These are phyloP conservation scores for Mallotus repandus DNA, from an alignment of 441 rosid genomes.

Conservation along the genomic window DNA sequence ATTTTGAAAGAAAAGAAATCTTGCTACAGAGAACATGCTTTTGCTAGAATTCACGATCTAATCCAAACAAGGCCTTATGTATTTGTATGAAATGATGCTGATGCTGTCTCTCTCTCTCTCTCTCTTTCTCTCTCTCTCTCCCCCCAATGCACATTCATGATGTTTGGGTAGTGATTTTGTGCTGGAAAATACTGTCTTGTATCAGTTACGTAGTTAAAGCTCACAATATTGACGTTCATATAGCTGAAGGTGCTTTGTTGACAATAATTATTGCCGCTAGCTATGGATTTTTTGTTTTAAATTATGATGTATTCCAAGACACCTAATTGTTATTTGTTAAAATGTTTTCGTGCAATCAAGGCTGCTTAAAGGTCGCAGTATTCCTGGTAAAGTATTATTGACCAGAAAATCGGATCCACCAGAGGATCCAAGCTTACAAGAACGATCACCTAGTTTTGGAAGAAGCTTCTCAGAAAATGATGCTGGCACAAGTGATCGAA, in stretches of 20 bases:
- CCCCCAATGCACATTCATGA: too few species aligned
- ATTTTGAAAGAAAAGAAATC: not conserved
- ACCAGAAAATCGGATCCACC: constrained; percentile 72
- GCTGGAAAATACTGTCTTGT: not conserved
- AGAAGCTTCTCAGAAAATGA: constrained; percentile 80
- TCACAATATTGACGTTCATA: not conserved
- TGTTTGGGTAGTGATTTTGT: not conserved
- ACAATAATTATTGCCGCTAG: not conserved
- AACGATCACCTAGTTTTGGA: constrained; percentile 56
- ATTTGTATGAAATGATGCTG: not conserved
- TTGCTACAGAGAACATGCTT: not conserved
- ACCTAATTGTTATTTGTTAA: not conserved
- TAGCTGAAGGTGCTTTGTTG: constrained; percentile 1
- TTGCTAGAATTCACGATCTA: too few species aligned
- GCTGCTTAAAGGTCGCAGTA: constrained; percentile 90
- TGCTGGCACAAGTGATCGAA: constrained; percentile 60
- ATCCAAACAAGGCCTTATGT: not conserved
- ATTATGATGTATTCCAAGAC: not conserved
- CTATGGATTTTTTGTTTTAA: not conserved
- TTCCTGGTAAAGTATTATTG: constrained; percentile 82
- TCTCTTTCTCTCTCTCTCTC: too few species aligned
- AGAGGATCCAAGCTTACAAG: constrained; percentile 42
- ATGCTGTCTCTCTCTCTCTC: not conserved
- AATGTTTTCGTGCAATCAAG: constrained; percentile 28
- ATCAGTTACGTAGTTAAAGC: not conserved